These are phyloP conservation scores for Penicillium sp. DNA, from an alignment of 2,329 filamentous ascomycete species.

Conservation along the genomic window DNA sequence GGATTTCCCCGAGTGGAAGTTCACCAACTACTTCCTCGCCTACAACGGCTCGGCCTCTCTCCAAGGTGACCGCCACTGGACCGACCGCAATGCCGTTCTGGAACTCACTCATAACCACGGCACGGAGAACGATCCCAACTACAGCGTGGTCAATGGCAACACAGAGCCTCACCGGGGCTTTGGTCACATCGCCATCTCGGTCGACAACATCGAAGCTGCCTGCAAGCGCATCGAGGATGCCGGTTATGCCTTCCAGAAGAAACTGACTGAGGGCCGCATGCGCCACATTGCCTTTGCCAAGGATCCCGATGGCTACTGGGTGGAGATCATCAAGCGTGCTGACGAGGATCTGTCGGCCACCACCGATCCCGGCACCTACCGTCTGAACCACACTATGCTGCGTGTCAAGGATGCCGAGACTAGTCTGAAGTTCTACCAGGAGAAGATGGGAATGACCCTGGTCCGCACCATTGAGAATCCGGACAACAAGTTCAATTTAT, in stretches of 20 bases:
- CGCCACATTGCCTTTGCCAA: constrained; percentile 82
- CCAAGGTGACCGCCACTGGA: constrained; percentile 69
- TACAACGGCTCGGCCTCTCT: constrained; percentile 73
- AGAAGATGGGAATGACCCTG: constrained; percentile 82
- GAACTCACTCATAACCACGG: constrained; percentile 84
- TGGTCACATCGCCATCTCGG: constrained; percentile 78
- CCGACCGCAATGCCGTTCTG: constrained; percentile 81
- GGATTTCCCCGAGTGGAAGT: constrained; percentile 79
- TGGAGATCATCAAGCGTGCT: constrained; percentile 59
- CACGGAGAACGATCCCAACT: constrained; percentile 77
- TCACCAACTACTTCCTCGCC: constrained; percentile 91
- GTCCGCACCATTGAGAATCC: constrained; percentile 67
- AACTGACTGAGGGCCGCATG: constrained; percentile 82
- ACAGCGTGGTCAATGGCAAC: constrained; percentile 83
- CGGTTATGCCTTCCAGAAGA: constrained; percentile 94
- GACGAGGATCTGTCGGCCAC: constrained; percentile 66
- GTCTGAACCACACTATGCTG: constrained; percentile 69
- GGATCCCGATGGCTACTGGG: constrained; percentile 80
- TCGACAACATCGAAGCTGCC: constrained; percentile 80
- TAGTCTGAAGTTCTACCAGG: constrained; percentile 75
- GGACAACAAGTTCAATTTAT: constrained; percentile 75
- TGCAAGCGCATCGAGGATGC: constrained; percentile 86
- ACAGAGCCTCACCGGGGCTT: constrained; percentile 79
- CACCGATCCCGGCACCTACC: constrained; percentile 72
- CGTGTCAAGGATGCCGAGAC: constrained; percentile 77